These are phyloP conservation scores for Cyclotella distinguenda DNA, from an alignment of 108 stramenopile genomes.

Conservation along the genomic window DNA sequence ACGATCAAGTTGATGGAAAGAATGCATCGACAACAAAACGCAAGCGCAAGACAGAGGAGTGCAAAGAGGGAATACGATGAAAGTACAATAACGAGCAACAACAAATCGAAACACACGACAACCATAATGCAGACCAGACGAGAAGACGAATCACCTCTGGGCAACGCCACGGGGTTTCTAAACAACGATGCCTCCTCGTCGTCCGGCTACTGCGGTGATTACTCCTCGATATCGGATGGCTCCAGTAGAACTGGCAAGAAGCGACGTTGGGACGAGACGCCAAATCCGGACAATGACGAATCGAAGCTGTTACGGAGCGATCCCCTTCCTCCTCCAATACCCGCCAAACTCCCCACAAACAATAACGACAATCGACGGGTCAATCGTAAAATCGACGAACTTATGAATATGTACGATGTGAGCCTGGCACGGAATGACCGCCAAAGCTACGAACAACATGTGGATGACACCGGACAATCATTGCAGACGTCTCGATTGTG, in stretches of 20 bases:
- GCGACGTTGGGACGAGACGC: not conserved
- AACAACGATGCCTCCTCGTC: no score
- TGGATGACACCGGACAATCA: not conserved
- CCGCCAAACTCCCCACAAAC: not conserved
- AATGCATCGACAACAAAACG: no score
- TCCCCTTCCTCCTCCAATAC: not conserved
- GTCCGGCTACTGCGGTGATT: constrained; percentile 22
- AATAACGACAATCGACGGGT: constrained; percentile 2
- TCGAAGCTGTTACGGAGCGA: not conserved
- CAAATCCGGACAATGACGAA: not conserved
- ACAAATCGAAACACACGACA: no score
- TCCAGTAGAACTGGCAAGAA: constrained; percentile 2
- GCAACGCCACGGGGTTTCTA: no score
- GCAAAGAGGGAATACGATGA: no score
- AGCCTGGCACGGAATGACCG: not conserved
- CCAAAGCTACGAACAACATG: not conserved
- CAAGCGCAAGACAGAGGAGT: no score
- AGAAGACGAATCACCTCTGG: no score
- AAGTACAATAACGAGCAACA: no score
- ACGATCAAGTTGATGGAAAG: no score
- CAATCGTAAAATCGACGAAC: constrained; percentile 8
- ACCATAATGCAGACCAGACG: no score
- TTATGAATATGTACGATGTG: constrained; percentile 15
- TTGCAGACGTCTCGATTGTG: no score
- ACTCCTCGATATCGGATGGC: constrained; percentile 11